A percentile compares a stretch with the other conserved stretches of the same genome.
Conservation (phyloP, 2,329 filamentous ascomycete species). For the Chrysoporthe deuterocubensis region DNA sequence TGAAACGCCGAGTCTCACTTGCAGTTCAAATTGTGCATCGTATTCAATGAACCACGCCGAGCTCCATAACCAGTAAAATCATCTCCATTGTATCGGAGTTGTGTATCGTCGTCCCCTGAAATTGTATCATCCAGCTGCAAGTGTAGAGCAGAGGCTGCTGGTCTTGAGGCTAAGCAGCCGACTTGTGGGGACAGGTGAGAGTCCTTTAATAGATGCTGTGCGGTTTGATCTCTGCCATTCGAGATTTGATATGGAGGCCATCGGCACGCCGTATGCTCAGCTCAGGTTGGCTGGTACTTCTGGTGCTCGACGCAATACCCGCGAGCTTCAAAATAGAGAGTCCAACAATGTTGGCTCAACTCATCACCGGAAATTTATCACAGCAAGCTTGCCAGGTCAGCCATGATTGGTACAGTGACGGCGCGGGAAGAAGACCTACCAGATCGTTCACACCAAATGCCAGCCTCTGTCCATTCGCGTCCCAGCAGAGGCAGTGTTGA, state of each 20-base stretch:
- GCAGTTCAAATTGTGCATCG: background rate
- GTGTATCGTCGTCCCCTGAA: background rate
- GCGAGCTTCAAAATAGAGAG: background rate
- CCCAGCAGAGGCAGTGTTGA: conserved; percentile 66
- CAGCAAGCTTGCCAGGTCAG: conserved; percentile 36
- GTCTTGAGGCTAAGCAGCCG: too few species aligned
- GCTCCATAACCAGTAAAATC: background rate
- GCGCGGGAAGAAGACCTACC: conserved; percentile 47
- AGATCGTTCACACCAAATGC: conserved; percentile 67
- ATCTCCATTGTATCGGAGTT: background rate
- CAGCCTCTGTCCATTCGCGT: conserved; percentile 63
- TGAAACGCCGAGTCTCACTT: background rate
- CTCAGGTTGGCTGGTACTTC: background rate
- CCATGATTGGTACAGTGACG: background rate
- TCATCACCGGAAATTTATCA: conserved; percentile 37
- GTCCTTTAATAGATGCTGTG: background rate
- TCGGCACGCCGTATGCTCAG: background rate
- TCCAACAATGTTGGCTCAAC: background rate
- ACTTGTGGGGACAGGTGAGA: background rate
- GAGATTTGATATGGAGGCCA: background rate
- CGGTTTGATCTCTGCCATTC: background rate
- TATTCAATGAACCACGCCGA: background rate
- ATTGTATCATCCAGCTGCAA: background rate
- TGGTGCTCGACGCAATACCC: too few species aligned
- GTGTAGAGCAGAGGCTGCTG: background rate